Evolutionary conservation across 805 yeast genomes (phyloP).

Genomic region (Geotrichum ghanense): DNA sequence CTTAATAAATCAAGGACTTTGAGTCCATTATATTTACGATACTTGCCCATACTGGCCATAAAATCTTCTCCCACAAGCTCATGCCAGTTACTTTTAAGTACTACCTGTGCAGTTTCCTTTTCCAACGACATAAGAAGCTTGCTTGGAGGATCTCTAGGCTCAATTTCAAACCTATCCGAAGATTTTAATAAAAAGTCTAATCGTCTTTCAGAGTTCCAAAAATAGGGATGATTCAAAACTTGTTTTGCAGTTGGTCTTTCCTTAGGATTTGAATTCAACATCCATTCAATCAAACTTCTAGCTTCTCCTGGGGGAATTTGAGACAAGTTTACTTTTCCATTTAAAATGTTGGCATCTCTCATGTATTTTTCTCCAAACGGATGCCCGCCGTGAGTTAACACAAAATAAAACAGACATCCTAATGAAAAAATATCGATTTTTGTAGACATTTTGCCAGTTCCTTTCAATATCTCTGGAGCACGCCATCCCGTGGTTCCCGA

Average conservation of each 20-base stretch:
- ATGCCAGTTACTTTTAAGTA: slow-evolving; percentile 67
- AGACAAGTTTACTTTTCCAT: slow-evolving; percentile 41
- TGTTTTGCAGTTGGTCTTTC: slow-evolving; percentile 57
- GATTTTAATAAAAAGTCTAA: slow-evolving; percentile 77
- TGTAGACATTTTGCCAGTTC: slow-evolving; percentile 66
- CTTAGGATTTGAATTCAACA: slow-evolving; percentile 61
- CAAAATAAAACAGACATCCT: slow-evolving; percentile 89
- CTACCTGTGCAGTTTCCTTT: slow-evolving; percentile 27
- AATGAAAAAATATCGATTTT: slow-evolving; percentile 79
- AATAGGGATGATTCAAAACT: slow-evolving; percentile 75
- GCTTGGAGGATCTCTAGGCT: slow-evolving; percentile 70
- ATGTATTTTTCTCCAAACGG: slow-evolving; percentile 91
- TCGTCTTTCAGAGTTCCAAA: slow-evolving; percentile 68
- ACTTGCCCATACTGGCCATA: slow-evolving; percentile 77
- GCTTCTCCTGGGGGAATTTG: slow-evolving; percentile 52
- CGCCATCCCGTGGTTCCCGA: slow-evolving; percentile 99
- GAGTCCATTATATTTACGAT: slow-evolving; percentile 72
- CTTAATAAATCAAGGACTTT: slow-evolving; percentile 77
- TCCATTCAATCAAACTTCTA: slow-evolving; percentile 52
- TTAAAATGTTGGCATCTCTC: slow-evolving; percentile 71
- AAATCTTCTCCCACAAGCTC: slow-evolving; percentile 56
- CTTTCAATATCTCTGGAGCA: slow-evolving; percentile 60
- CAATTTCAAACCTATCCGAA: slow-evolving; percentile 84
- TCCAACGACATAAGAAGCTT: slow-evolving; percentile 47
- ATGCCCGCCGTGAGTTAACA: slow-evolving; percentile 71